Conservation (phyloP, 202 grass and related monocot species). For the Elaeis oleifera region DNA sequence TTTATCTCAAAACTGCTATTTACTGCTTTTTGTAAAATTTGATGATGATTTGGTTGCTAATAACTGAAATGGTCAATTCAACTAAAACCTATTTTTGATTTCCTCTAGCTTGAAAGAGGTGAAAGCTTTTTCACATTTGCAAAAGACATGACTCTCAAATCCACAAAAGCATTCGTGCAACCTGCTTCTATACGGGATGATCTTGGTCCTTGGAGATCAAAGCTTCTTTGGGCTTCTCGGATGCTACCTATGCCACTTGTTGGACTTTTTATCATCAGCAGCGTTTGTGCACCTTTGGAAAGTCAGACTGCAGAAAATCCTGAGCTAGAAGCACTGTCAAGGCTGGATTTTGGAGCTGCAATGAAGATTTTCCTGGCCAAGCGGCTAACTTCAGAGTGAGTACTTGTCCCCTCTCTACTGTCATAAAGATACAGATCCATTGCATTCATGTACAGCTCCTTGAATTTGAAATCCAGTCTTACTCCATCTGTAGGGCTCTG, state of each 20-base stretch:
- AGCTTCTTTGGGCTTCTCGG: conserved; percentile 67
- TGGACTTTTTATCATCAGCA: conserved; percentile 57
- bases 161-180: conserved; percentile 43
- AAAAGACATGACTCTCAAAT: conserved; percentile 63
- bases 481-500: neutral
- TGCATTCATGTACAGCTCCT: neutral
- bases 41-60: neutral
- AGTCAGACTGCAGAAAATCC: conserved; percentile 38
- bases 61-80: neutral
- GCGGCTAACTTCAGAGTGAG: conserved; percentile 73
- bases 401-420: conserved; percentile 4
- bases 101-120: conserved; percentile 62
- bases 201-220: conserved; percentile 71
- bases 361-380: conserved; percentile 87
- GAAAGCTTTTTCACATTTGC: conserved; percentile 71
- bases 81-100: neutral
- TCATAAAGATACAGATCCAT: neutral
- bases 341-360: conserved; percentile 59
- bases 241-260: conserved; percentile 81
- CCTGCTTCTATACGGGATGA: conserved; percentile 38
- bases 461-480: neutral
- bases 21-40: neutral
- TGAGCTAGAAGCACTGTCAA: conserved; percentile 55
- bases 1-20: neutral
- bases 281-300: conserved; percentile 51